phyloP scores from a whole-genome alignment of 305 asterid species.

The Vinca major region DNA sequence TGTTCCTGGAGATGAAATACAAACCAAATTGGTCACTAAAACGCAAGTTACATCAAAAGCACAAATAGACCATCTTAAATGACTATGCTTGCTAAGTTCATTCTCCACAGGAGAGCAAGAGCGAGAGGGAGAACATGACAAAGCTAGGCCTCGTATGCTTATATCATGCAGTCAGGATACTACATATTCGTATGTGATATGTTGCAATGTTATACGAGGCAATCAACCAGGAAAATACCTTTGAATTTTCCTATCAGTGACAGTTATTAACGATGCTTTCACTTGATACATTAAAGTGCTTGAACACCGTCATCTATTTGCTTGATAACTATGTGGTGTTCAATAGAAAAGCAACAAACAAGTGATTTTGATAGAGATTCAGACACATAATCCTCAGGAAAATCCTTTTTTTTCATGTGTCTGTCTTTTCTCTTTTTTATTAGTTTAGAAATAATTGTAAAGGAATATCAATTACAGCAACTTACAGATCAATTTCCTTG shows the following conservation, averaged over 20 bases:
- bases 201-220: neutral
- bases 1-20: slow-evolving; percentile 52
- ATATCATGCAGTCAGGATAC: neutral
- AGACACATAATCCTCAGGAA: neutral
- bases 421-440: neutral
- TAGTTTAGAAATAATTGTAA: neutral
- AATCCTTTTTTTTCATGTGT: neutral
- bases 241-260: neutral
- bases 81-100: neutral
- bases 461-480: slow-evolving; percentile 13
- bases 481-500: slow-evolving; percentile 97
- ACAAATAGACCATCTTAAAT: neutral
- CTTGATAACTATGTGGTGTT: neutral
- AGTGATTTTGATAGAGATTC: neutral
- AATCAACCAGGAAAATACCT: neutral
- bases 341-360: neutral
- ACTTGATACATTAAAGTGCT: neutral
- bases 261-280: neutral
- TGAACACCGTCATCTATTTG: neutral
- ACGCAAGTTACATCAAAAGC: neutral
- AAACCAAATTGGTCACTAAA: slow-evolving; percentile 8
- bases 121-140: neutral
- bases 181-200: too few relatives aligned
- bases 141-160: neutral
- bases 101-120: too few relatives aligned